Base-by-base conservation (phyloP, 768 basidiomycete genomes). In the Gloeopeniophorella convolvens region DNA sequence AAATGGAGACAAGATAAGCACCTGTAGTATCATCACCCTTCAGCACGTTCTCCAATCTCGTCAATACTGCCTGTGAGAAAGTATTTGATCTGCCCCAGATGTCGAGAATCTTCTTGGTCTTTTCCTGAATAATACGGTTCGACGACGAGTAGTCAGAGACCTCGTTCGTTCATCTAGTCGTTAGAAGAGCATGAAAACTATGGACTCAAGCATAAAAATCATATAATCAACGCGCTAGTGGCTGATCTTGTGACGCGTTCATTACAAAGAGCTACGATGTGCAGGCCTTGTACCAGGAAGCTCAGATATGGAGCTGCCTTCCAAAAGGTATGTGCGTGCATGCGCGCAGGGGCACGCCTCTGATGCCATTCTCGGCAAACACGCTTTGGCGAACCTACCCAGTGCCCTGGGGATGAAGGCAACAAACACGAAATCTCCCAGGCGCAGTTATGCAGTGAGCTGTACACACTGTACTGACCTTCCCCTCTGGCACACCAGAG, bases 101-200 rank as follows among this genome's bases (percentile, higher is more conserved):
- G 71, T 97, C 96, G 68, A 95, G 80, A 63, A 99, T 83, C 70
- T 98, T 98, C 75, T 86, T 85, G 39, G 89, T 78, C 72, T 99
- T 99, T 74, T 96, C 95, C 94, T 97, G 75, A 68, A 65, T 60
- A 62, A 62, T 62, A 63, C 66, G 65, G 67, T 60, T 64, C 64
- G 48, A 33, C 32, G 46, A 48, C 54, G 31, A 42, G 54, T 40
- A 55, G 50, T 59, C 45, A 55, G 55, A 51, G 47, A 50, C 59
- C 55, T 74, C 79, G 68, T 79, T 73, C 70, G 67, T 57, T 61
- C 62, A 52, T 59, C 59, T 54, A 51, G 56, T 41, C 37, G 52
- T 43, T 57, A 56, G 66, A 63, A 62, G 64, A 47, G 53, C 59
- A 62, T 44, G 46, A 39, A 50, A 60, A 50, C 53, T 62, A 58